Percentiles rank a stretch among this genome's conserved stretches.
Conservation (phyloP, 176 grass and related monocot genomes). For the Puccinellia tenuiflora region DNA sequence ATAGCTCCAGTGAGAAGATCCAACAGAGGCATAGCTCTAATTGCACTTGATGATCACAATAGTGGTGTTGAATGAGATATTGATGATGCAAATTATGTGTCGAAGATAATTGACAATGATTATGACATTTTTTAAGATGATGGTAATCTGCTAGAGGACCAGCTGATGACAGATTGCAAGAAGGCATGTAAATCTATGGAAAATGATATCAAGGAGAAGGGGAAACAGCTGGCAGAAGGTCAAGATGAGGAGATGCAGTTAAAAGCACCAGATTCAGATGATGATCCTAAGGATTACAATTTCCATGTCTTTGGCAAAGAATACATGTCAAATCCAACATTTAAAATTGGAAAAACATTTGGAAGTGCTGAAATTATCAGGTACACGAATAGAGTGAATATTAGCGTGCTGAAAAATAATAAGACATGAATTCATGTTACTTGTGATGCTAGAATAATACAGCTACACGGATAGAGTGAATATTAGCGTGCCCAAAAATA, state of each 20-base stretch:
- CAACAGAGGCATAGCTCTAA: not conserved
- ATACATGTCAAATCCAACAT: not conserved
- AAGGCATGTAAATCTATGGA: not conserved
- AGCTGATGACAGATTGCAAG: not conserved
- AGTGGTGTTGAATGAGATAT: not conserved
- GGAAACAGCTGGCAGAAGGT: not conserved
- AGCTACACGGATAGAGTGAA: not conserved
- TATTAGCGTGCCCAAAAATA: not conserved
- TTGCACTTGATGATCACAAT: not conserved
- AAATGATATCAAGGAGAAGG: not conserved
- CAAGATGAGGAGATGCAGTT: not conserved
- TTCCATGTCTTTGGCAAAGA: not conserved
- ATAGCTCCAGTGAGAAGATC: no score
- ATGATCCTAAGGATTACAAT: not conserved
- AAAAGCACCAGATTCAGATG: not conserved
- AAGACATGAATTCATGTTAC: no score
- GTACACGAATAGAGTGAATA: no score
- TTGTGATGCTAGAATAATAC: not conserved
- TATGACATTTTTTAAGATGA: not conserved
- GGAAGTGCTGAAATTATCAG: not conserved
- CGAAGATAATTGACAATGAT: not conserved
- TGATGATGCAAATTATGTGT: not conserved
- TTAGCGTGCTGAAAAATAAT: no score
- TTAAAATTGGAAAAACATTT: not conserved
- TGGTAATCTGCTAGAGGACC: not conserved